Conservation (phyloP, 202 grass and related monocot species). For the Schoenoplectus triqueter region DNA sequence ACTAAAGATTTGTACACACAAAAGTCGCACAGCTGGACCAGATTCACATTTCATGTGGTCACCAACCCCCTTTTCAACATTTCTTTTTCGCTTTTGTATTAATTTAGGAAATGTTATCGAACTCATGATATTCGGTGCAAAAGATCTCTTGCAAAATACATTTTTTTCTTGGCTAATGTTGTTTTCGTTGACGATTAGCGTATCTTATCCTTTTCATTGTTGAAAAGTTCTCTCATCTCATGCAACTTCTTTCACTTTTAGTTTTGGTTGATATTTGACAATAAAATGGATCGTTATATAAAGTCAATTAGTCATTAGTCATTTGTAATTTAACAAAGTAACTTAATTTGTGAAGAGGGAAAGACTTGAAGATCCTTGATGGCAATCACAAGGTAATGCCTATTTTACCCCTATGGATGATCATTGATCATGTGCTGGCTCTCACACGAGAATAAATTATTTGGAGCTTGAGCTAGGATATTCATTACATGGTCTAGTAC, state of each 20-base stretch:
- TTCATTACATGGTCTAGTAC: too few relatives aligned
- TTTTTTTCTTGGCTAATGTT: not conserved
- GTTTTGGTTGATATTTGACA: not conserved
- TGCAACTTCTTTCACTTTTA: not conserved
- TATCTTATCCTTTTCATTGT: not conserved
- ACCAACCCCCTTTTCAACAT: not conserved
- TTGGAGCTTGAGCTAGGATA: not conserved
- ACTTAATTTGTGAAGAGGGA: not conserved
- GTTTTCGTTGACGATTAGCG: not conserved
- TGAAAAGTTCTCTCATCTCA: not conserved
- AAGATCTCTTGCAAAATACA: not conserved
- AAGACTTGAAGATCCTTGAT: constrained; percentile 6
- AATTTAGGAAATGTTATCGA: not conserved
- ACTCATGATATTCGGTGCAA: not conserved
- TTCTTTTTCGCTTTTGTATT: constrained; percentile 33
- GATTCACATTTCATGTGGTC: constrained; percentile 33
- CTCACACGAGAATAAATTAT: not conserved
- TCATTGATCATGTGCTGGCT: not conserved
- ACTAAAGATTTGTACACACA: not conserved
- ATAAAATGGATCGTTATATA: too few relatives aligned
- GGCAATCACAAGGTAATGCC: not conserved
- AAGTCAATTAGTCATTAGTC: not conserved
- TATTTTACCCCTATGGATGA: constrained; percentile 8
- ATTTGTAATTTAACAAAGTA: not conserved
- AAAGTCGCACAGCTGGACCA: constrained; percentile 29